Evolutionary conservation across 2,329 filamentous ascomycete species (phyloP).

Genomic region (Verticillium longisporum): DNA sequence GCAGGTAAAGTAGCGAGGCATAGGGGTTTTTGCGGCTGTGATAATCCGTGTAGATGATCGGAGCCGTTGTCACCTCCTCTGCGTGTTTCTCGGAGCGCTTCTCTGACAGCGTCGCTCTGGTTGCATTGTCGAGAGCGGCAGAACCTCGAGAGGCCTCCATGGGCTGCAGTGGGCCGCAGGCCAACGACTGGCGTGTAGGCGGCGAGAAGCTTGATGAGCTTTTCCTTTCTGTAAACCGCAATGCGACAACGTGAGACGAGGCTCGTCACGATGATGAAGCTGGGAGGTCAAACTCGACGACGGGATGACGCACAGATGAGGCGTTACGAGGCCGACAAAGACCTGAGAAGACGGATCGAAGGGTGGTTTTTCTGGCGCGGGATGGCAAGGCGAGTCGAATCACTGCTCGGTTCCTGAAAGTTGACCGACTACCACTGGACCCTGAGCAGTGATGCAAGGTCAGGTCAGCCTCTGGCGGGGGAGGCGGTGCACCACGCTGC

Average conservation of each 20-base stretch:
- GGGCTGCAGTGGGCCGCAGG: not conserved
- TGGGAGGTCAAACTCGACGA: not conserved
- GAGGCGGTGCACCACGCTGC: not conserved
- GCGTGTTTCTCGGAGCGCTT: slow-evolving; percentile 1
- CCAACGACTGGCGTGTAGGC: not conserved
- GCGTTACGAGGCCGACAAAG: not conserved
- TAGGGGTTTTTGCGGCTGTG: slow-evolving; percentile 1
- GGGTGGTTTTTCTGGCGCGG: not conserved
- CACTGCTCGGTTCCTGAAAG: not conserved
- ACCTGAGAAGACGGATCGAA: not conserved
- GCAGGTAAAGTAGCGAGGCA: slow-evolving; percentile 18
- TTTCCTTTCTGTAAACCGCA: not conserved
- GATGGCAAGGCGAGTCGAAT: not conserved
- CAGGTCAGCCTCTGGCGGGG: slow-evolving; percentile 1
- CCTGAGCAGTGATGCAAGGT: not conserved
- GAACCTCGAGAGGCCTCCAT: not conserved
- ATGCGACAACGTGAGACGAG: not conserved
- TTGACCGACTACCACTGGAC: not conserved
- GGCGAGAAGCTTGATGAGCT: not conserved
- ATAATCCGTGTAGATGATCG: not conserved
- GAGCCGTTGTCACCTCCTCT: not conserved
- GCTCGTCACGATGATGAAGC: not conserved
- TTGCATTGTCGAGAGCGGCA: not conserved
- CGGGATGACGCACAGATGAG: not conserved
- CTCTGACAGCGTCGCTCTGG: not conserved